Evolutionary conservation across 768 basidiomycete species (phyloP).

Genomic region (Boletus reticulatus): DNA sequence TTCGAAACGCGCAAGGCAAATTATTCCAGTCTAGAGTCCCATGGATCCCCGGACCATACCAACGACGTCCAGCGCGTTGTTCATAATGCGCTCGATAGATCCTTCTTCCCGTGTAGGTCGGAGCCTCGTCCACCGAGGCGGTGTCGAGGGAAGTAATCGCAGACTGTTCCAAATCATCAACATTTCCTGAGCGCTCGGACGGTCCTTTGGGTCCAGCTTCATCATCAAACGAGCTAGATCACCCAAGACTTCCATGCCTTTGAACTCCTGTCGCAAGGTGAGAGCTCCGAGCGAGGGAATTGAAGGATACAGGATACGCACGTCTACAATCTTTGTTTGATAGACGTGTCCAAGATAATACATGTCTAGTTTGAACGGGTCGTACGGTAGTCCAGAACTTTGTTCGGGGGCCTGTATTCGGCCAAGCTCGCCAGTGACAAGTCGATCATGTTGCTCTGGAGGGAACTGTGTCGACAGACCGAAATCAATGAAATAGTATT

Average conservation of each 20-base stretch:
- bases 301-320: neutral
- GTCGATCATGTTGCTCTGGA: slow-evolving; percentile 3
- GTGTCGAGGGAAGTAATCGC: neutral
- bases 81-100: slow-evolving; percentile 13
- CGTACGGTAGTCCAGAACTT: slow-evolving; percentile 16
- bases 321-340: slow-evolving; percentile 13
- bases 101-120: slow-evolving; percentile 4
- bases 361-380: slow-evolving; percentile 31
- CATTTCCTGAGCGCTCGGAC: neutral
- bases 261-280: slow-evolving; percentile 1
- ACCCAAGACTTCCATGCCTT: neutral
- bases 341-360: slow-evolving; percentile 27
- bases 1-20: too few species aligned
- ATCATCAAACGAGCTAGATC: slow-evolving; percentile 7
- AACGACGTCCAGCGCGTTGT: slow-evolving; percentile 12
- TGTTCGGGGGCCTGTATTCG: slow-evolving; percentile 25
- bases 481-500: slow-evolving; percentile 37
- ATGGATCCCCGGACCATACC: slow-evolving; percentile 10
- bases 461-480: slow-evolving; percentile 29
- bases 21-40: neutral
- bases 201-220: slow-evolving; percentile 5
- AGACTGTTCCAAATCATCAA: slow-evolving; percentile 8
- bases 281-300: neutral
- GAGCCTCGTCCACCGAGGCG: slow-evolving; percentile 11
- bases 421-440: slow-evolving; percentile 4